Evolutionary conservation across 208 protist genomes (phyloP).

Genomic region (Leishmania martiniquensis): DNA sequence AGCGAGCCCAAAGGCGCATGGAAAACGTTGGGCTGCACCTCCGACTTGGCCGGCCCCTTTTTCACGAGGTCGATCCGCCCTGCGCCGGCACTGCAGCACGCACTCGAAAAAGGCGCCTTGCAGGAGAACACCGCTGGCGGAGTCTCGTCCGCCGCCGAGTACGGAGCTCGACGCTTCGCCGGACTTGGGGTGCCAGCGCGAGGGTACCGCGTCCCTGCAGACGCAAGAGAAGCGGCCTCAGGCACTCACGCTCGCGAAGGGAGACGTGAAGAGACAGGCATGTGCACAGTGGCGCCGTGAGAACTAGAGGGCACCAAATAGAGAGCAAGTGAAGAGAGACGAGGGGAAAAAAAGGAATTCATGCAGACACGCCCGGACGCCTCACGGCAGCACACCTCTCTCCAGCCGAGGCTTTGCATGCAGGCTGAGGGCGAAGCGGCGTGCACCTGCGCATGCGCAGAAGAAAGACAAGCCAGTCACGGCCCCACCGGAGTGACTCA

Average conservation of each 20-base stretch:
- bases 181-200: neutral
- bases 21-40: neutral
- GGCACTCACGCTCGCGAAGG: neutral
- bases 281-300: neutral
- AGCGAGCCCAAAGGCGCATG: constrained; percentile 12
- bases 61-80: neutral
- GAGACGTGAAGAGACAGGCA: neutral
- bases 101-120: neutral
- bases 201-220: neutral
- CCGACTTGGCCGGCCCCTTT: neutral
- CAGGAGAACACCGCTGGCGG: neutral
- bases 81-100: neutral
- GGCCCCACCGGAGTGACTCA: neutral
- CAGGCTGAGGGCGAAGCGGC: neutral
- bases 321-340: neutral
- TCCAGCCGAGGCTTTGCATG: neutral
- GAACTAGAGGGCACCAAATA: too few species aligned
- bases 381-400: neutral
- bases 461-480: neutral
- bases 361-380: neutral
- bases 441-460: neutral
- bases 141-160: neutral
- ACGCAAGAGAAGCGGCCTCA: neutral
- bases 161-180: neutral
- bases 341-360: neutral